Evolutionary conservation across 306 rosid genomes (phyloP).

Genomic region (Quercus alba): DNA sequence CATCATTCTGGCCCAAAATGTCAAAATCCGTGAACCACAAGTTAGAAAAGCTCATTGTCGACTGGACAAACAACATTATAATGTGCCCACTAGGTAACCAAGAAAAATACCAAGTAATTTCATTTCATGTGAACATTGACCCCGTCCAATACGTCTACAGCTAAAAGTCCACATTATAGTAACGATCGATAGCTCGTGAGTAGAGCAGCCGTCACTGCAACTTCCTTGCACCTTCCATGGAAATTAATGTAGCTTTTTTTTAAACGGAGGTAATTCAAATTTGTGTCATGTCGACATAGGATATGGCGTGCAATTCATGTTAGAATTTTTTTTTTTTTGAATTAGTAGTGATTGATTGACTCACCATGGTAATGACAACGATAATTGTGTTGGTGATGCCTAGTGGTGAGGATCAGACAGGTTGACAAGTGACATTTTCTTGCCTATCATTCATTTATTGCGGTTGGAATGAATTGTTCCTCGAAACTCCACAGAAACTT

Average conservation of each 20-base stretch:
- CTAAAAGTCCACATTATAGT: too few species aligned
- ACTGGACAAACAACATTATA: neutral
- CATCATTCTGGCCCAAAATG: too few species aligned
- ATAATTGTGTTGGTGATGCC: neutral
- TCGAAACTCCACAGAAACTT: neutral
- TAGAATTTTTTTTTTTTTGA: too few species aligned
- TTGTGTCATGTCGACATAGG: too few species aligned
- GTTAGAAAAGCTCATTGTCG: neutral
- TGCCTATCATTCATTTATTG: too few species aligned
- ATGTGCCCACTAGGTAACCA: neutral
- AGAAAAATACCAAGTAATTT: neutral
- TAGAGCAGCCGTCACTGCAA: constrained; percentile 15
- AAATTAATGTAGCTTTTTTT: too few species aligned
- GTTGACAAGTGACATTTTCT: neutral
- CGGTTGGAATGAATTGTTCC: neutral
- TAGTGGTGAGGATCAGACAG: neutral
- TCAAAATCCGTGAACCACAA: neutral
- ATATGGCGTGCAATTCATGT: too few species aligned
- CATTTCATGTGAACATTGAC: neutral
- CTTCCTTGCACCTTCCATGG: constrained; percentile 39
- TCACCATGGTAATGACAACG: neutral
- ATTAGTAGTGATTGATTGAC: too few species aligned
- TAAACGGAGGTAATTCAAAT: too few species aligned
- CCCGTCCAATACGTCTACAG: neutral
- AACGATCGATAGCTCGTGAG: too few species aligned